Base-by-base conservation (phyloP, 148 eudicot species). In the Fagopyrum esculentum region DNA sequence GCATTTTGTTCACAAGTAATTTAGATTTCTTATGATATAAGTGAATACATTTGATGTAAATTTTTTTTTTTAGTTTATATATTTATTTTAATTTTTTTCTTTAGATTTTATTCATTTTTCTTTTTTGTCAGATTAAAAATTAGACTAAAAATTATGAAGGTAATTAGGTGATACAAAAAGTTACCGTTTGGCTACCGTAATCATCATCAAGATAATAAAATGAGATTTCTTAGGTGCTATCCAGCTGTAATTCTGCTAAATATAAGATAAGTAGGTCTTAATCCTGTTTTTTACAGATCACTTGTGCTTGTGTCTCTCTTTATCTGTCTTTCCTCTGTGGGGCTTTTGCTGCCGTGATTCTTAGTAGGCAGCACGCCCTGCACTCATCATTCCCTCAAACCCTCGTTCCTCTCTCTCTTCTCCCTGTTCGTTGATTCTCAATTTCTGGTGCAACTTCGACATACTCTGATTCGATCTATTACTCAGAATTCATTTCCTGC, bases 361-460 rank as follows among this genome's bases (percentile, higher is more conserved):
- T 56, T 16, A 66, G 71, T 66, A 40, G 71, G 16, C 71, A 66
- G 85, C 90, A 87, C 89, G 90, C 87, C 83, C 89, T 87, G 83
- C 90, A 80, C 82, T 83, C 84, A 84, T 84, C 84, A 88, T 90
- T 85, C 88, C 81, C 84, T 81, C 87, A 78, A 35, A 61, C 80
- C 78, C 60, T 49, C 77, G 78, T 82, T 8, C 7, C 26, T 59
- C 64, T 19, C 64, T 59, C 64, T 59, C 64, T 9, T 22, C 30
- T 59, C 16, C 19, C 69, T 63, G 69, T 29, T 63, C 9, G 44
- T 12, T 2, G 73, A 9, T 64, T 29, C 60, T 47, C 49, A 43
- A 51, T 60, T 77, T 35, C 71, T 47, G 44, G 45, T 61, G 43
- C 69, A 61, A 61, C 69, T 3, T 9, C 69, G 45, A 64, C 69